Evolutionary conservation across 2,329 filamentous ascomycete species (phyloP).

Genomic region (Paecilomyces niveus): DNA sequence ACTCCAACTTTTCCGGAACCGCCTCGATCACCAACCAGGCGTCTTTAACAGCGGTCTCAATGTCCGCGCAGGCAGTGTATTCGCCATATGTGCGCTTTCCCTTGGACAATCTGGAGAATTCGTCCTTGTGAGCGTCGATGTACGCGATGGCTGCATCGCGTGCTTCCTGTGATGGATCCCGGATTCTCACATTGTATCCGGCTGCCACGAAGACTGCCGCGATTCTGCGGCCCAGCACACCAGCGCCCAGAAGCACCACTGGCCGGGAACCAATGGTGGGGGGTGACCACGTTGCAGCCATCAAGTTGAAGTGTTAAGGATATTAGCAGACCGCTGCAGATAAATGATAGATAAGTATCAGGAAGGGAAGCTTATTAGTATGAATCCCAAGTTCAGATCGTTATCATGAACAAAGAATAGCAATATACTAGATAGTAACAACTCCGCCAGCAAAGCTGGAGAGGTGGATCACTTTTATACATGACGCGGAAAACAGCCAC

Average conservation of each 20-base stretch:
- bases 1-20: slow-evolving; percentile 42
- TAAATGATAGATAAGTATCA: too few species aligned
- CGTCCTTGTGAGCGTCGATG: slow-evolving; percentile 22
- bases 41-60: slow-evolving; percentile 35
- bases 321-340: neutral
- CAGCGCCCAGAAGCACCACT: slow-evolving; percentile 31
- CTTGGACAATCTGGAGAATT: slow-evolving; percentile 15
- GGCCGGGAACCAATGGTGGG: slow-evolving; percentile 14
- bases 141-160: slow-evolving; percentile 20
- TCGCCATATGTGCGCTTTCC: slow-evolving; percentile 23
- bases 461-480: neutral
- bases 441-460: neutral
- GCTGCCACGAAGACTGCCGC: slow-evolving; percentile 19
- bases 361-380: neutral
- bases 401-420: neutral
- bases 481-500: neutral
- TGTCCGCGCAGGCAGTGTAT: slow-evolving; percentile 28
- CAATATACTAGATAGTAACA: neutral
- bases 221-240: slow-evolving; percentile 32
- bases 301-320: neutral
- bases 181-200: slow-evolving; percentile 19
- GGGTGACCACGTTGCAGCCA: neutral
- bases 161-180: slow-evolving; percentile 18
- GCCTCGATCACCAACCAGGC: slow-evolving; percentile 50
- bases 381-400: neutral